Conservation (phyloP, 1,284 basidiomycete species). For the Sporisorium exsertum region DNA sequence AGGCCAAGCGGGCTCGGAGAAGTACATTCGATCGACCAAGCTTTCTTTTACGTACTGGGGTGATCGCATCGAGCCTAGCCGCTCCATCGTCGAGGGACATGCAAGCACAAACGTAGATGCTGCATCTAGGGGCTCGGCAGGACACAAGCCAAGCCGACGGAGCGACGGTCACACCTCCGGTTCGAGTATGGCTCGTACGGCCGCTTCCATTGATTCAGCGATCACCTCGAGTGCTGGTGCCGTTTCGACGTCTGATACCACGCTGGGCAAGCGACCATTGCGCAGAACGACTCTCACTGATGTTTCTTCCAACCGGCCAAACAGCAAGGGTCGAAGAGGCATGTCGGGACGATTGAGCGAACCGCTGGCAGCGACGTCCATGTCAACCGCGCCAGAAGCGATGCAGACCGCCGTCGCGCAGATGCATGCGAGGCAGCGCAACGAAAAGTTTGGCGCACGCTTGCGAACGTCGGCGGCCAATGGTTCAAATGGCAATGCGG, state of each 20-base stretch:
- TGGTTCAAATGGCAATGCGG: neutral
- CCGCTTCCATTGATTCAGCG: constrained; percentile 18
- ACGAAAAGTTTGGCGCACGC: constrained; percentile 47
- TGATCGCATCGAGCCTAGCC: constrained; percentile 50
- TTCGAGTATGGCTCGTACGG: neutral
- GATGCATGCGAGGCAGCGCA: constrained; percentile 49
- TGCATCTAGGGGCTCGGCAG: neutral
- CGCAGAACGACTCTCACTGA: constrained; percentile 15
- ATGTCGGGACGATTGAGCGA: constrained; percentile 38
- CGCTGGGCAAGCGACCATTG: constrained; percentile 6
- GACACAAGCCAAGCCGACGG: neutral
- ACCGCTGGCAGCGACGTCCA: constrained; percentile 40
- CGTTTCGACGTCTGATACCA: constrained; percentile 1
- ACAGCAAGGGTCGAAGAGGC: neutral
- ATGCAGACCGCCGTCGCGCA: constrained; percentile 48
- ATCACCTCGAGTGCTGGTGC: constrained; percentile 3
- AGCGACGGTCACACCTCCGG: constrained; percentile 2
- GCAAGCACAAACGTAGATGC: neutral
- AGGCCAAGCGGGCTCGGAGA: constrained; percentile 39
- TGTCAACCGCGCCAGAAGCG: constrained; percentile 35
- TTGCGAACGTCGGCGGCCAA: constrained; percentile 23
- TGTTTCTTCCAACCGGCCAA: neutral
- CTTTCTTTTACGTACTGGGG: constrained; percentile 63
- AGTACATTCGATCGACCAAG: constrained; percentile 58
- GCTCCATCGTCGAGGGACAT: constrained; percentile 19